Evolutionary conservation across 2,329 filamentous ascomycete species (phyloP), one percentile per base, ranked within the genome.

Genomic region (Colletotrichum gloeosporioides): DNA sequence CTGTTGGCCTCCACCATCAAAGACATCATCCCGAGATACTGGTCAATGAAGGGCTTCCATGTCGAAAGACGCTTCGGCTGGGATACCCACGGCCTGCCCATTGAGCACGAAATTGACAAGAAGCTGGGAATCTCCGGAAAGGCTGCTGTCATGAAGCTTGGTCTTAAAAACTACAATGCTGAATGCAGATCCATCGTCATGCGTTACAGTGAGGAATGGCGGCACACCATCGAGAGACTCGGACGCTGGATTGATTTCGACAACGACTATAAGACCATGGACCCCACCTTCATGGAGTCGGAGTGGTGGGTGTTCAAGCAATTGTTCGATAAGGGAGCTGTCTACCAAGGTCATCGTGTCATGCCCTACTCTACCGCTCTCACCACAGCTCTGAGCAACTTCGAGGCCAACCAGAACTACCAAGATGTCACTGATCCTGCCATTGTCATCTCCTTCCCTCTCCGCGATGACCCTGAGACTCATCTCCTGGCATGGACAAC

Each of bases 161-260:
- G 96, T 66, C 93, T 98, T 79, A 94, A 91, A 79, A 94, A 94
- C 81, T 99, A 98, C 88, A 99, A 99, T 84, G 93, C 92, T 77
- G 95, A 98, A 87, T 99, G 96, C 85, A 92, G 94, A 77, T 93
- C 95, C 78, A 98, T 98, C 84, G 96, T 98, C 80, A 98, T 98
- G 95, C 92, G 95, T 81, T 98, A 94, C 83, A 92, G 95, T 13
- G 85, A 89, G 18, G 96, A 98, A 84, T 99, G 96, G 96, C 92
- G 95, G 81, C 88, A 92, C 78, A 98, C 95, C 31, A 94, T 98
- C 80, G 95, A 98, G 82, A 90, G 96, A 77, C 87, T 99, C 55
- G 96, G 96, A 73, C 93, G 96, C 74, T 99, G 96, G 96, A 97
- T 98, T 81, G 96, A 98, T 86, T 98, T 99, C 80, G 96, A 99